phyloP scores from a whole-genome alignment of 2,329 filamentous ascomycete genomes.

The Arthrobotrys iridis region DNA sequence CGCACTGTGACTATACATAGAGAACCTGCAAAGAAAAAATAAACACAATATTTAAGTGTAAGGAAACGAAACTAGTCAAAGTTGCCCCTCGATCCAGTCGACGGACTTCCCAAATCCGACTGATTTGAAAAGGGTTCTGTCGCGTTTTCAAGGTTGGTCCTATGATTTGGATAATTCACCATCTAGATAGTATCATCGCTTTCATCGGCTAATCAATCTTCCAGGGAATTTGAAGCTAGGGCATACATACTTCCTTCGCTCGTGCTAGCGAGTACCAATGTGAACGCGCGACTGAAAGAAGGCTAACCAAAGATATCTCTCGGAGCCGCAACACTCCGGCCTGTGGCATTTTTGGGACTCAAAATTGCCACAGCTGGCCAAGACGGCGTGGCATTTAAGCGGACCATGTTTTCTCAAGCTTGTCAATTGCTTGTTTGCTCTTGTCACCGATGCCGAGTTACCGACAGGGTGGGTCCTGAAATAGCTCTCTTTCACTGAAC shows the following conservation, averaged over 20 bases:
- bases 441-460: constrained; percentile 24
- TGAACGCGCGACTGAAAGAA: neutral
- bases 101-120: neutral
- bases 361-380: constrained; percentile 4
- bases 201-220: constrained; percentile 5
- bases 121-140: neutral
- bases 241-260: neutral
- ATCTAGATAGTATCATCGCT: neutral
- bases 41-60: too few species aligned
- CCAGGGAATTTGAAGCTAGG: neutral
- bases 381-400: constrained; percentile 50
- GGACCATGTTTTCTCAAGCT: constrained; percentile 24
- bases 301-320: neutral
- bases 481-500: neutral
- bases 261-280: neutral
- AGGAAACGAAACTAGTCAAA: neutral
- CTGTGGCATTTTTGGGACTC: neutral
- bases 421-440: constrained; percentile 18
- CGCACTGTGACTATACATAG: too few species aligned
- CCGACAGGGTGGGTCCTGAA: constrained; percentile 21
- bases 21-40: too few species aligned
- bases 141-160: too few species aligned
- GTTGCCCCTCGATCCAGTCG: neutral
- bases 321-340: constrained; percentile 15
- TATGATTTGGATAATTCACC: neutral